Evolutionary conservation across 169 alveolate species (phyloP), one percentile per base, ranked within the genome.

Genomic region (Cryptosporidium ubiquitum): DNA sequence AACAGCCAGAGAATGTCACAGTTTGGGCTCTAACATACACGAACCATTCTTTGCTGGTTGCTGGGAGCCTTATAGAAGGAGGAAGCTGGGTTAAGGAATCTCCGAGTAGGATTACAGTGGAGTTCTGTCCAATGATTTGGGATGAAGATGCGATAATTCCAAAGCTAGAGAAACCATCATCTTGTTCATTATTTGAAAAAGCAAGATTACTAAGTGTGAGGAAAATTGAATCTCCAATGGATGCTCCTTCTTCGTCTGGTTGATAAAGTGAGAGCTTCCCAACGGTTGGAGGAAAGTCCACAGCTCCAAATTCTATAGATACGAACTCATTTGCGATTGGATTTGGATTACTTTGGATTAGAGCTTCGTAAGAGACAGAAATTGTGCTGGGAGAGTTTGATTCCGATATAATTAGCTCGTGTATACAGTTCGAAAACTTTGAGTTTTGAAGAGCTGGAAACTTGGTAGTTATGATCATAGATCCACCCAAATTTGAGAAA

Each of bases 131-230:
- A 2, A 79, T 61, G 3, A 79, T 58, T 47, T 79, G 89, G 10
- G 79, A 35, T 3, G 89, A 79, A 10, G 89, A 79, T 20, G 89
- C 89, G 39, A 79, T 79, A 12, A 61, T 47, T 14, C 89, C 89
- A 79, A 58, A 61, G 23, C 89, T 79, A 20, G 89, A 6, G 39
- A 79, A 79, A 1, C 79, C 89, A 26, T 79, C 89, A 33, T 79
- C 89, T 7, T 79, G 89, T 33, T 79, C 89, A 2, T 12, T 26
- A 12, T 79, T 79, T 5, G 89, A 60, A 61, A 79, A 79, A 40
- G 18, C 79, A 18, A 79, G 39, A 33, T 79, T 79, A 20, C 37
- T 44, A 14, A 79, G 66, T 12, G 47, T 79, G 10, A 79, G 40
- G 55, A 42, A 79, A 16, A 79, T 79, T 23, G 89, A 58, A 29